phyloP scores from a whole-genome alignment of 306 rosid species.

The Sophora flavescens region DNA sequence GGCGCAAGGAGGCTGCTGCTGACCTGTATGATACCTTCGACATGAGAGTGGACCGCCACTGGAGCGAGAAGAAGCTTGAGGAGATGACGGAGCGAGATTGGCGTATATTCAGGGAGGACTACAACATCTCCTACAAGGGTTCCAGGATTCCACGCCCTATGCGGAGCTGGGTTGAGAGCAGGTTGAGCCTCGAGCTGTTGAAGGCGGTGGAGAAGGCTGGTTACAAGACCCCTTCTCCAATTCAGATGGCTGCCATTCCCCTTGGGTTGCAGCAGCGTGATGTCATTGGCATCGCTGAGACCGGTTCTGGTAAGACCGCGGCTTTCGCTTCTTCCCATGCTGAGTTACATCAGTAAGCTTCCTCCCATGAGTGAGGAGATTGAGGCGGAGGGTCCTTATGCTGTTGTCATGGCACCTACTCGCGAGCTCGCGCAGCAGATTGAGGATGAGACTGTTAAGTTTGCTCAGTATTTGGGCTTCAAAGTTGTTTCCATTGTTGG shows the following conservation, averaged over 20 bases:
- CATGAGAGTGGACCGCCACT: constrained; percentile 90
- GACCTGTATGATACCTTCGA: constrained; percentile 79
- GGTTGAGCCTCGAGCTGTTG: constrained; percentile 66
- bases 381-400: constrained; percentile 93
- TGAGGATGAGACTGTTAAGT: constrained; percentile 89
- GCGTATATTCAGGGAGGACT: constrained; percentile 91
- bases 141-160: constrained; percentile 88
- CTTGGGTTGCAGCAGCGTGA: constrained; percentile 88
- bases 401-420: constrained; percentile 96
- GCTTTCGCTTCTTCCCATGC: constrained; percentile 97
- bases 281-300: constrained; percentile 89
- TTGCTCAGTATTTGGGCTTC: constrained; percentile 81
- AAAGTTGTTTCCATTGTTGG: constrained; percentile 95
- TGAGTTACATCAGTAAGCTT: constrained; percentile 79
- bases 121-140: constrained; percentile 84
- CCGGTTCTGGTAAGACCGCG: constrained; percentile 95
- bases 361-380: constrained; percentile 92
- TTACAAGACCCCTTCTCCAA: constrained; percentile 88
- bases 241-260: constrained; percentile 96
- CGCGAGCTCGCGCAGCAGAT: constrained; percentile 96
- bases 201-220: constrained; percentile 91
- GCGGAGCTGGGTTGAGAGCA: constrained; percentile 84
- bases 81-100: constrained; percentile 93
- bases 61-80: constrained; percentile 91
- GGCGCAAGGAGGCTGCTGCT: constrained; percentile 87